Percentiles rank a stretch among this genome's conserved stretches.
phyloP scores from a whole-genome alignment of 2,329 filamentous ascomycete species.

The Botrytis deweyae region DNA sequence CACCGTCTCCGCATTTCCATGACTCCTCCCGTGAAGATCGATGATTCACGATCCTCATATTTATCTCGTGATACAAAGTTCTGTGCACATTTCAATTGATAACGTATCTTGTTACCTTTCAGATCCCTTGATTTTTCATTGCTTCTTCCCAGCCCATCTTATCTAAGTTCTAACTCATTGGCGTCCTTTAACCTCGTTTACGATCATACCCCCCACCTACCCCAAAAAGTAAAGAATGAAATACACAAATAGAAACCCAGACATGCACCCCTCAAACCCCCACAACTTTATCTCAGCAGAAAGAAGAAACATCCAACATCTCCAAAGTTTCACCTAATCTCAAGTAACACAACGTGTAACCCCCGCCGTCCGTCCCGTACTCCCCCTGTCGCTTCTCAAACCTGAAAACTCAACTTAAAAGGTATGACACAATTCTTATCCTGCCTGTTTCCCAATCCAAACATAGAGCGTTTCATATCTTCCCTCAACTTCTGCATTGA shows the following conservation, averaged over 20 bases:
- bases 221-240: not conserved
- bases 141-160: not conserved
- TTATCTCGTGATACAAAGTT: not conserved
- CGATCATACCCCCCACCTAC: not conserved
- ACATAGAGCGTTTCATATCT: not conserved
- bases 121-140: not conserved
- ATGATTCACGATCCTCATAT: not conserved
- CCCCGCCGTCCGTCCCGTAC: not conserved
- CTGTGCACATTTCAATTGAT: not conserved
- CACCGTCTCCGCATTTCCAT: not conserved
- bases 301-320: not conserved
- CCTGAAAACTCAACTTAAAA: not conserved
- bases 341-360: constrained; percentile 1
- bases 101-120: not conserved
- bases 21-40: not conserved
- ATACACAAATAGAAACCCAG: not conserved
- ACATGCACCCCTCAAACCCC: not conserved
- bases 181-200: not conserved
- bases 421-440: not conserved
- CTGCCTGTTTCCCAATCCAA: not conserved
- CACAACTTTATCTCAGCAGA: not conserved
- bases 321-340: not conserved
- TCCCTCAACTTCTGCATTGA: not conserved
- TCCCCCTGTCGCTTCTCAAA: not conserved
- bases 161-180: not conserved